Conservation (phyloP, 768 basidiomycete genomes). For the Austroboletus eburneus region DNA sequence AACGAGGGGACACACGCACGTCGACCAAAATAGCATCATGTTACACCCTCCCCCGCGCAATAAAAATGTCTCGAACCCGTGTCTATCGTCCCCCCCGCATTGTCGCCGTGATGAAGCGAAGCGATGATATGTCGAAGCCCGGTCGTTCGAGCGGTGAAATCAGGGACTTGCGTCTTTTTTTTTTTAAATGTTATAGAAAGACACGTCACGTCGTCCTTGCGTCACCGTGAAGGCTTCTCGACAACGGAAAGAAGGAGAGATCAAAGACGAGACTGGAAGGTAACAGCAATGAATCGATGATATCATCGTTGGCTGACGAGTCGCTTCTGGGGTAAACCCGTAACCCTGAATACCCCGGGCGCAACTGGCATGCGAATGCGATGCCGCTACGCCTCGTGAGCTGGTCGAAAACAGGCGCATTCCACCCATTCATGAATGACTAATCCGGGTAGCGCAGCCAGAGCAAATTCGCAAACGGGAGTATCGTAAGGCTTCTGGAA, state of each 20-base stretch:
- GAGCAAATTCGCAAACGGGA: not conserved
- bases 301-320: conserved; percentile 2
- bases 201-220: not conserved
- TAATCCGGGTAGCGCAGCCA: not conserved
- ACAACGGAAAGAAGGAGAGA: not conserved
- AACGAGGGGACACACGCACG: not conserved
- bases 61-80: not conserved
- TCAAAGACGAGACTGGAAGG: too few species aligned
- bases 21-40: not conserved
- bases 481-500: not conserved
- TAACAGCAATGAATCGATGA: too few species aligned
- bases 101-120: not conserved
- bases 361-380: not conserved
- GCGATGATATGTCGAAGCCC: not conserved
- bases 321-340: not conserved
- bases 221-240: too few species aligned
- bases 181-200: not conserved
- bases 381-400: not conserved
- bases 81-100: not conserved
- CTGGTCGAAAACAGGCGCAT: not conserved
- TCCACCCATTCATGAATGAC: not conserved
- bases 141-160: not conserved
- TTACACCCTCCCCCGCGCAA: not conserved
- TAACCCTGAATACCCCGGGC: conserved; percentile 10
- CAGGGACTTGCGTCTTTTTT: not conserved